Conservation (phyloP, 2,329 filamentous ascomycete genomes). For the Chaetomium olivaceum region DNA sequence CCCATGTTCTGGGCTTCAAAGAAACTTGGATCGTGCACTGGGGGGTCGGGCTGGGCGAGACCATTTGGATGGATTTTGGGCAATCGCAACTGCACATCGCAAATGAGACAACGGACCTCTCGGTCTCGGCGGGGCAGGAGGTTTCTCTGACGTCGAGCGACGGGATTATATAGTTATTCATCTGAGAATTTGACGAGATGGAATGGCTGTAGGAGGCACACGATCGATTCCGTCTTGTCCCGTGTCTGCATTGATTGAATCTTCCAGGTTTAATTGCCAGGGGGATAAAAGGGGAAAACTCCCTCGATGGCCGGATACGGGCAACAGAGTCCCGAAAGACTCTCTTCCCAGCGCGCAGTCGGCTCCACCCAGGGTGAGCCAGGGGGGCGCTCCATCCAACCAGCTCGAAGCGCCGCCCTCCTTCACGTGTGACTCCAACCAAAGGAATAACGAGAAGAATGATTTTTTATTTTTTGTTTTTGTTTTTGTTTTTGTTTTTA, state of each 20-base stretch:
- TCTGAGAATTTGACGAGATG: background rate
- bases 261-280: background rate
- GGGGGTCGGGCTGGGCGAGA: constrained; percentile 1
- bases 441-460: too few relatives aligned
- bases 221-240: background rate
- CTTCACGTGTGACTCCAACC: too few relatives aligned
- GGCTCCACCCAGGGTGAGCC: too few relatives aligned
- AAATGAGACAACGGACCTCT: background rate
- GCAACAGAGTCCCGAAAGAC: background rate
- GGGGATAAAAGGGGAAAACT: background rate
- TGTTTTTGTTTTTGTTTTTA: too few relatives aligned
- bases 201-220: background rate
- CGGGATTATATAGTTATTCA: background rate
- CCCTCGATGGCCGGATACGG: background rate
- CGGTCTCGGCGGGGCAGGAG: background rate
- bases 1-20: background rate
- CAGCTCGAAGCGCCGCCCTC: too few relatives aligned
- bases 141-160: background rate
- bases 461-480: too few relatives aligned
- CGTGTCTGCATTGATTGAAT: background rate
- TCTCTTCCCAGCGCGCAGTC: too few relatives aligned
- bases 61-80: background rate
- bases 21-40: constrained; percentile 1
- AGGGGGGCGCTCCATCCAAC: too few relatives aligned
- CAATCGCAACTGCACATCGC: background rate